Evolutionary conservation across 202 grass and related monocot species (phyloP).

Genomic region (Setaria italica): DNA sequence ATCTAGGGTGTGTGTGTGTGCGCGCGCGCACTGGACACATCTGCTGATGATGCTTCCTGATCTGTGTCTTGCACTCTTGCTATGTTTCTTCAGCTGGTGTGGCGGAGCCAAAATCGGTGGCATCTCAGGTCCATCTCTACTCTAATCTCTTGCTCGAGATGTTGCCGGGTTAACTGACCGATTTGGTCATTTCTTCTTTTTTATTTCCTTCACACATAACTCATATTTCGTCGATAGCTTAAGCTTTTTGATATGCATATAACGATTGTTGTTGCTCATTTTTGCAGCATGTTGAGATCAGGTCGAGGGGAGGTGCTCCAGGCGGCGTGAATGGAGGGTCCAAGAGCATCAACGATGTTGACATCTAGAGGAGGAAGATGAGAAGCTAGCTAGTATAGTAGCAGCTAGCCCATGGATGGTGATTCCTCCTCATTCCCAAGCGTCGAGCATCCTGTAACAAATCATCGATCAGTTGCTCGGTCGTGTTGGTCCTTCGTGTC

Average conservation of each 20-base stretch:
- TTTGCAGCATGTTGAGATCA: constrained; percentile 25
- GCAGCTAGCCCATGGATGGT: not conserved
- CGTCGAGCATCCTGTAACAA: not conserved
- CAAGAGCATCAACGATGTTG: not conserved
- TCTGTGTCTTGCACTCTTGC: not conserved
- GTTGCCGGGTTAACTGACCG: not conserved
- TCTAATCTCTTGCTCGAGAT: not conserved
- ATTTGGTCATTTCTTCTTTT: not conserved
- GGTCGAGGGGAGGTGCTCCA: constrained; percentile 8
- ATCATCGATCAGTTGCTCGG: not conserved
- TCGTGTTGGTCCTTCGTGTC: not conserved
- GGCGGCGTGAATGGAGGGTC: not conserved
- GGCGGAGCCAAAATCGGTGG: not conserved
- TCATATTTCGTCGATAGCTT: too few relatives aligned
- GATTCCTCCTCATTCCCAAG: too few relatives aligned
- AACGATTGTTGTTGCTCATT: not conserved
- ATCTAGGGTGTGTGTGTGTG: not conserved
- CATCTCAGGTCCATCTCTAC: constrained; percentile 16
- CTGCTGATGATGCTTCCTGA: not conserved
- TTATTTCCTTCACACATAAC: too few relatives aligned
- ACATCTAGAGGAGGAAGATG: not conserved
- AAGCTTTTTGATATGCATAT: not conserved
- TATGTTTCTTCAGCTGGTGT: not conserved
- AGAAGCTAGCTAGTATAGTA: too few relatives aligned
- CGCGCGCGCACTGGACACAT: too few relatives aligned